A percentile compares a stretch with the other conserved stretches of the same genome.
These are phyloP conservation scores for Rhizophagus sp. DNA, from an alignment of 192 early-diverging fungal species.

Conservation along the genomic window DNA sequence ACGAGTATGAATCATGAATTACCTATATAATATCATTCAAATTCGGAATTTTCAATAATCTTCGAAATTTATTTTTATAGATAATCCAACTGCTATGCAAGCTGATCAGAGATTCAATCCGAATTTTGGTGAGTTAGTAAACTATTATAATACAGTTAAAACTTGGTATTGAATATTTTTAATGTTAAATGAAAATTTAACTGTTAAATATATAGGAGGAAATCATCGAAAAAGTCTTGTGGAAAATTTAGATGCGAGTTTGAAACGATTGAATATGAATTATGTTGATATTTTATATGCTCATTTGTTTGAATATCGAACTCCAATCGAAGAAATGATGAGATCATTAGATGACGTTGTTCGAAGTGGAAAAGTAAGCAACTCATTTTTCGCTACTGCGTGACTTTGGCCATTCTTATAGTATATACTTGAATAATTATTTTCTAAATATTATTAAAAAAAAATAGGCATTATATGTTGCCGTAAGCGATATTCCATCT, in stretches of 20 bases:
- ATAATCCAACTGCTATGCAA: neutral
- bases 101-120: neutral
- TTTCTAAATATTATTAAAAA: neutral
- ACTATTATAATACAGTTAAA: too few relatives aligned
- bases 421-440: too few relatives aligned
- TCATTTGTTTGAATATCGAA: constrained; percentile 30
- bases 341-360: constrained; percentile 61
- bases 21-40: neutral
- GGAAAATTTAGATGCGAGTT: constrained; percentile 43
- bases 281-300: constrained; percentile 35
- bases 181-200: neutral
- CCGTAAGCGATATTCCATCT: constrained; percentile 31
- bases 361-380: constrained; percentile 47
- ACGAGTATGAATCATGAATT: constrained; percentile 12
- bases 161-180: too few relatives aligned
- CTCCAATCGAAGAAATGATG: constrained; percentile 62
- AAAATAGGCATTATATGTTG: constrained; percentile 46
- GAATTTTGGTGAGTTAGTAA: neutral
- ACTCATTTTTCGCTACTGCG: too few relatives aligned
- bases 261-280: constrained; percentile 40
- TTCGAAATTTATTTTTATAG: neutral
- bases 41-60: neutral
- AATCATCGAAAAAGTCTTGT: constrained; percentile 33
- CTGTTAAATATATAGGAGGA: neutral
- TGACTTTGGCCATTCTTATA: too few relatives aligned